Percentiles rank a stretch among this genome's conserved stretches.
Evolutionary conservation across 371 early-diverging fungal species (phyloP).

Genomic region (Mucor racemosus): DNA sequence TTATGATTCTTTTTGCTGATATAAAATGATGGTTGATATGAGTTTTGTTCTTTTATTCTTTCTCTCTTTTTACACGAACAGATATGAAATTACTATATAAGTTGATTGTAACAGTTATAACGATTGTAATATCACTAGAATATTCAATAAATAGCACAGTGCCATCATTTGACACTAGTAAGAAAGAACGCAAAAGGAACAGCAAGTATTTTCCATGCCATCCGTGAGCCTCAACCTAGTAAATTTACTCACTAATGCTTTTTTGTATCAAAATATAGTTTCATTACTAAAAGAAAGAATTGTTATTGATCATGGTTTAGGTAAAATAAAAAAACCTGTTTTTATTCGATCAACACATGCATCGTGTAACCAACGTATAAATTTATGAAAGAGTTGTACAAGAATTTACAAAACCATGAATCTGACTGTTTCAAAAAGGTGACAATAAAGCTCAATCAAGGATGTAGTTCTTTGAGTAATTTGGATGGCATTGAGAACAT

Average conservation of each 20-base stretch:
- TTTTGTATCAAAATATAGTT: not conserved
- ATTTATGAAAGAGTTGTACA: conserved; percentile 14
- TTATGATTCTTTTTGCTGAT: not conserved
- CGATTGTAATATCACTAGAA: not conserved
- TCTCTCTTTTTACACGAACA: not conserved
- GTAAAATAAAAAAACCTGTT: conserved; percentile 19
- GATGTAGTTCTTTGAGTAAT: conserved; percentile 13
- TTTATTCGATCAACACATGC: conserved; percentile 5
- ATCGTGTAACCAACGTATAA: not conserved
- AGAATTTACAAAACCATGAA: conserved; percentile 19
- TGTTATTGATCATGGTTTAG: conserved; percentile 28
- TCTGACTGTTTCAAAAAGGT: conserved; percentile 27
- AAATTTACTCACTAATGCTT: not conserved
- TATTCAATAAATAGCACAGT: not conserved
- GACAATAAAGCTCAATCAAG: conserved; percentile 11
- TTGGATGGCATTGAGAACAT: conserved; percentile 12
- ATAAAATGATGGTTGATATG: not conserved
- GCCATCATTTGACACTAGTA: not conserved
- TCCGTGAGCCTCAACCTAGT: not conserved
- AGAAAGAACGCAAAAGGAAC: not conserved
- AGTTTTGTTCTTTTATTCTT: not conserved
- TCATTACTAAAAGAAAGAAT: conserved; percentile 12
- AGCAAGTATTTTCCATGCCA: not conserved
- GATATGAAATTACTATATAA: not conserved
- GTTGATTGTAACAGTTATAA: not conserved